phyloP scores from a whole-genome alignment of 495 filamentous ascomycete genomes.

The Immersiella caudata region DNA sequence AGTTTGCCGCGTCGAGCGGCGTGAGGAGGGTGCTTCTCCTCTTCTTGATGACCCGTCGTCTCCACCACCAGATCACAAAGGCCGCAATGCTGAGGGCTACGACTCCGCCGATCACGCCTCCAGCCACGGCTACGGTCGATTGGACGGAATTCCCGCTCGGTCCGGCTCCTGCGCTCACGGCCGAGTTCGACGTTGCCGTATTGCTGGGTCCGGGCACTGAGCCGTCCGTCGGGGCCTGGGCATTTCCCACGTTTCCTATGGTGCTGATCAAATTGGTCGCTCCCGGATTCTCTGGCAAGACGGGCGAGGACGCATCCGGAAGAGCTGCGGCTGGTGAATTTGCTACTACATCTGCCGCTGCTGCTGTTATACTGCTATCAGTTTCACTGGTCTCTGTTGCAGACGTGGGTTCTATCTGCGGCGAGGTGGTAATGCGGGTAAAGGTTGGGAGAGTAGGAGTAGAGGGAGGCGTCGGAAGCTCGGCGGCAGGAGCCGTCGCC shows the following conservation, averaged over 20 bases:
- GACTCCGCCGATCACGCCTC: constrained; percentile 54
- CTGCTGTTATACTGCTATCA: constrained; percentile 39
- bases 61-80: constrained; percentile 53
- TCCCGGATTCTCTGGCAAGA: constrained; percentile 22
- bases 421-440: constrained; percentile 26
- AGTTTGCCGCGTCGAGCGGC: constrained; percentile 41
- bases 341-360: constrained; percentile 25
- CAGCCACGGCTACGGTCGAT: constrained; percentile 50
- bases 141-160: constrained; percentile 33
- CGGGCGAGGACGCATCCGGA: constrained; percentile 24
- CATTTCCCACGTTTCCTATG: constrained; percentile 23
- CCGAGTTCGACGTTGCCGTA: constrained; percentile 24
- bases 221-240: constrained; percentile 23
- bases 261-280: constrained; percentile 30
- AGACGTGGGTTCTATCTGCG: constrained; percentile 26
- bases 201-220: constrained; percentile 23
- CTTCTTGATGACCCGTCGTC: constrained; percentile 42
- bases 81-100: constrained; percentile 48
- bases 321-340: constrained; percentile 22
- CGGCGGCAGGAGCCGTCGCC: constrained; percentile 23
- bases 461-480: constrained; percentile 14
- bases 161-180: constrained; percentile 21
- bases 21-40: constrained; percentile 50
- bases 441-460: constrained; percentile 31
- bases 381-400: constrained; percentile 35